Percentiles rank a stretch among this genome's conserved stretches.
phyloP scores from a whole-genome alignment of 305 asterid genomes.

The Nicotiana rustica region DNA sequence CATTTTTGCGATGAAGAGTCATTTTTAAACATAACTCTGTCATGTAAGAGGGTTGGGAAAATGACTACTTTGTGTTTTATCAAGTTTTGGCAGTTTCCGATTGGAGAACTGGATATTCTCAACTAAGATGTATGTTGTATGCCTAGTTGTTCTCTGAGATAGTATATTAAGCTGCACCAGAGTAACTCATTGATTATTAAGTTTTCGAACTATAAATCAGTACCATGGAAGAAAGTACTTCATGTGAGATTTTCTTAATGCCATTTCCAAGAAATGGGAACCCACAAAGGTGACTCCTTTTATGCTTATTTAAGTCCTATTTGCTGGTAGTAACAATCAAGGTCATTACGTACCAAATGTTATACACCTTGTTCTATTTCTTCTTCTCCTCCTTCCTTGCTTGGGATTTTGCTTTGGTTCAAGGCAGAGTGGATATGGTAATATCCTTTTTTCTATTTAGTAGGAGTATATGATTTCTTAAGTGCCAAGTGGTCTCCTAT shows the following conservation, averaged over 20 bases:
- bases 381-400: too few relatives aligned
- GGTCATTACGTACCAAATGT: too few relatives aligned
- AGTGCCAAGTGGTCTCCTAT: too few relatives aligned
- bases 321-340: too few relatives aligned
- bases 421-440: too few relatives aligned
- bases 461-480: too few relatives aligned
- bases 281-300: too few relatives aligned
- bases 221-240: not conserved
- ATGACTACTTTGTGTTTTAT: not conserved
- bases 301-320: too few relatives aligned
- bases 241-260: not conserved
- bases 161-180: not conserved
- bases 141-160: not conserved
- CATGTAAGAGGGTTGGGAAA: not conserved
- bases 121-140: not conserved
- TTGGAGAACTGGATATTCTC: not conserved
- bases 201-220: not conserved
- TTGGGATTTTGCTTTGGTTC: too few relatives aligned
- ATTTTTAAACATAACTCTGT: not conserved
- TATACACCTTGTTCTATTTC: too few relatives aligned
- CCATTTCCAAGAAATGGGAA: too few relatives aligned
- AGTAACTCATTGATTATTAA: not conserved
- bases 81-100: not conserved
- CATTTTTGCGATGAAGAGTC: not conserved
- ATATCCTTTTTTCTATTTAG: too few relatives aligned